These are phyloP conservation scores for Phyllosticta citriasiana DNA, from an alignment of 2,329 filamentous ascomycete genomes.

Conservation along the genomic window DNA sequence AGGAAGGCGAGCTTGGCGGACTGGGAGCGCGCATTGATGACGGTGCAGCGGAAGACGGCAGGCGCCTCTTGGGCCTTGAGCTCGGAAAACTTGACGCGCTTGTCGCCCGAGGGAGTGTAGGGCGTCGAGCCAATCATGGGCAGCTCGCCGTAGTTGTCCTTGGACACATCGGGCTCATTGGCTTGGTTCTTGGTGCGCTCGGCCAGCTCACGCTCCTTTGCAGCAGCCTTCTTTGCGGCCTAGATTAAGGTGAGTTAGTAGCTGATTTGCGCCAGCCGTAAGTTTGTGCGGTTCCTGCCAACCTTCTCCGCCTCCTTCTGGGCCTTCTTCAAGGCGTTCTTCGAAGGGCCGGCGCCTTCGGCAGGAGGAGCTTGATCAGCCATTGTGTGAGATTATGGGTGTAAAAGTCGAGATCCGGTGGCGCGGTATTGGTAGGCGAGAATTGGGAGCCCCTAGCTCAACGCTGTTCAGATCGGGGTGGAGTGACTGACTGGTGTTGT, in stretches of 20 bases:
- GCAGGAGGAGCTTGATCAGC: conserved; percentile 20
- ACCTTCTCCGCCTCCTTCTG: conserved; percentile 34
- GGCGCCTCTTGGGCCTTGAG: conserved; percentile 28
- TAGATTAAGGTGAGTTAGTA: conserved; percentile 14
- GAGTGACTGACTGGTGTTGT: conserved; percentile 5
- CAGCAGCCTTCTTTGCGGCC: conserved; percentile 32
- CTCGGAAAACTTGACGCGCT: conserved; percentile 48
- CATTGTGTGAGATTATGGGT: conserved; percentile 15
- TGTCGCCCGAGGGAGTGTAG: conserved; percentile 42
- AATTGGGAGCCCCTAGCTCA: not conserved
- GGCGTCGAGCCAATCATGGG: conserved; percentile 46
- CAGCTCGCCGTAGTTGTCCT: conserved; percentile 70
- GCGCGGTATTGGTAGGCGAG: not conserved
- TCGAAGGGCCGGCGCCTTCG: conserved; percentile 20
- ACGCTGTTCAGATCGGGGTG: not conserved
- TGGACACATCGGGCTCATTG: conserved; percentile 55
- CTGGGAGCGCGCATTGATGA: conserved; percentile 82
- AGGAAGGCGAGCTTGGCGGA: conserved; percentile 86
- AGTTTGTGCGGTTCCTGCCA: not conserved
- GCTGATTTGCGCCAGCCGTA: not conserved
- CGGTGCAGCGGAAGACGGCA: conserved; percentile 66
- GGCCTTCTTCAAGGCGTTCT: conserved; percentile 33
- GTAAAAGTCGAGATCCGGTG: not conserved
- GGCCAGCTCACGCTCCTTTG: conserved; percentile 42
- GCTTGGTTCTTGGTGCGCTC: conserved; percentile 46